Conservation (phyloP, 768 basidiomycete genomes). For the Boletus subcaerulescens region DNA sequence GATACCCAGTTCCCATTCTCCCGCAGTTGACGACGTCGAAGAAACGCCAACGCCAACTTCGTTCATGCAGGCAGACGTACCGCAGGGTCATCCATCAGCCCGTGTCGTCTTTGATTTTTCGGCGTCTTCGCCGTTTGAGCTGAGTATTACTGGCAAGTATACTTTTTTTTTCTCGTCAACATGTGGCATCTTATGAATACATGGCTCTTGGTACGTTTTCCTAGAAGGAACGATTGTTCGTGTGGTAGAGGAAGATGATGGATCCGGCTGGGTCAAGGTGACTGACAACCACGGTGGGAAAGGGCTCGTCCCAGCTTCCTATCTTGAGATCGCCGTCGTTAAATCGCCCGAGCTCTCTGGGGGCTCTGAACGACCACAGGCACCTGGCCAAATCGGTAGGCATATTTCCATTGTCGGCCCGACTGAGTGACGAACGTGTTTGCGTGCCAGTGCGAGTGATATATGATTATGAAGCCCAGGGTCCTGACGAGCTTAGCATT, state of each 20-base stretch:
- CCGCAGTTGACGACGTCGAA: conserved; percentile 4
- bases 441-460: conserved; percentile 64
- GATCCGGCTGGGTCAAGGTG: conserved; percentile 86
- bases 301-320: conserved; percentile 84
- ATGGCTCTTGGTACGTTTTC: conserved; percentile 11
- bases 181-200: conserved; percentile 5
- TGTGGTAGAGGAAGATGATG: conserved; percentile 78
- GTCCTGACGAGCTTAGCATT: conserved; percentile 65
- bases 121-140: conserved; percentile 74
- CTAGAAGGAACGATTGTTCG: conserved; percentile 63
- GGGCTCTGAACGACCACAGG: conserved; percentile 26
- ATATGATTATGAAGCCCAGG: conserved; percentile 75
- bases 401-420: background rate
- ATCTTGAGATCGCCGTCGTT: conserved; percentile 47
- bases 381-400: conserved; percentile 53
- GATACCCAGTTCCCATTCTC: conserved; percentile 6
- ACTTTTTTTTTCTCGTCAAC: conserved; percentile 4
- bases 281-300: conserved; percentile 51
- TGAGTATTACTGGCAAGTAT: conserved; percentile 57
- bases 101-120: conserved; percentile 73
- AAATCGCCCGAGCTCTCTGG: conserved; percentile 13
- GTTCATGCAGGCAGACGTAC: conserved; percentile 44
- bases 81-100: conserved; percentile 44
- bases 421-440: conserved; percentile 3
- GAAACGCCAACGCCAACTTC: conserved; percentile 53